phyloP scores from a whole-genome alignment of 495 filamentous ascomycete genomes.

The Pyrenopolyporus hunteri region DNA sequence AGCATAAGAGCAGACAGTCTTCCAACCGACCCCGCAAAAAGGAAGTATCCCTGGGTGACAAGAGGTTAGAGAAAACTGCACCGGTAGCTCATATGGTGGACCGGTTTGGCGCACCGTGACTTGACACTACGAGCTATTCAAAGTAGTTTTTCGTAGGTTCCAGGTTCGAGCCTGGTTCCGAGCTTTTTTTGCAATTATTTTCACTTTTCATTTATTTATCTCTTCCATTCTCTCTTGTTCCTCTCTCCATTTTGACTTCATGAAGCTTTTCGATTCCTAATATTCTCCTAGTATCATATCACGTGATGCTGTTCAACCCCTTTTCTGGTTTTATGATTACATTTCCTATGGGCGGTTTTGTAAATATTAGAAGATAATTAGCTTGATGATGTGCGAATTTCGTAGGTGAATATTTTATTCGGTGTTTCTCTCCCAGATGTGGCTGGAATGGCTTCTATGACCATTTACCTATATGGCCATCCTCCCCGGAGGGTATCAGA shows the following conservation, averaged over 20 bases:
- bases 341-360: no score
- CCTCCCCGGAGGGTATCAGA: no score
- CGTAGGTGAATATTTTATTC: no score
- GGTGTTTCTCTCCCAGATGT: no score
- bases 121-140: neutral
- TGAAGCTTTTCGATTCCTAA: no score
- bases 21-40: neutral
- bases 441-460: no score
- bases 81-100: neutral
- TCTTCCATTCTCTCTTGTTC: neutral
- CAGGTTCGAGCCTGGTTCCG: neutral
- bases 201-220: neutral
- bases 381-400: no score
- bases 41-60: neutral
- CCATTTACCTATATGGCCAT: no score
- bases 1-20: neutral
- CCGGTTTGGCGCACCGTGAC: neutral
- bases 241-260: neutral
- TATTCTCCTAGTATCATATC: no score
- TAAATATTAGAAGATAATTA: no score
- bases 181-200: neutral
- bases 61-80: neutral
- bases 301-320: no score
- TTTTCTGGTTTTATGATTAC: no score
- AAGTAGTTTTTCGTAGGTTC: neutral